Percentiles rank a stretch among this genome's conserved stretches.
Evolutionary conservation across 257 asterid genomes (phyloP).

Genomic region (Lithospermum erythrorhizon): DNA sequence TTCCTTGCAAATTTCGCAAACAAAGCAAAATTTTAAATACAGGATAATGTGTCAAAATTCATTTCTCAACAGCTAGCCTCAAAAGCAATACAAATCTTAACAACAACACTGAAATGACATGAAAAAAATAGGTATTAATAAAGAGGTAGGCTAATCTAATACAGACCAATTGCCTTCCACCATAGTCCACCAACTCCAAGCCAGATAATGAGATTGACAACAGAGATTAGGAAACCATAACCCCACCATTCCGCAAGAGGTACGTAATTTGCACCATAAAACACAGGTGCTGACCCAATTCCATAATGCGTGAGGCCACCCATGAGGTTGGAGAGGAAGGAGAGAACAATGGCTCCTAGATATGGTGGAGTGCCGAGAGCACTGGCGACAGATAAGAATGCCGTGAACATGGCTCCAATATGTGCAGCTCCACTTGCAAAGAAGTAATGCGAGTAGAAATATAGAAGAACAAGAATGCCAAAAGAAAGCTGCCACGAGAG

Average conservation of each 20-base stretch:
- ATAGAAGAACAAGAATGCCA: constrained; percentile 81
- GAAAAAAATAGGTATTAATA: no score
- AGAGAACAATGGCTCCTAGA: constrained; percentile 65
- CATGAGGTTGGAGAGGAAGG: constrained; percentile 85
- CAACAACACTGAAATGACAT: no score
- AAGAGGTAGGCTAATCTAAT: constrained; percentile 32
- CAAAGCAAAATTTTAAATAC: no score
- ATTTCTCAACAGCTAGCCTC: not conserved
- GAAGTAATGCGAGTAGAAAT: constrained; percentile 96
- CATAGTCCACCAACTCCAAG: constrained; percentile 85
- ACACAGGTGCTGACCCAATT: constrained; percentile 81
- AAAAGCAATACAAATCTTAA: no score
- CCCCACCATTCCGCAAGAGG: constrained; percentile 91
- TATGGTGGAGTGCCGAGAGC: constrained; percentile 90
- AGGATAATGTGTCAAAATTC: not conserved
- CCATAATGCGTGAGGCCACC: constrained; percentile 91
- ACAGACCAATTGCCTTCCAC: constrained; percentile 93
- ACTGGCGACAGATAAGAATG: constrained; percentile 81
- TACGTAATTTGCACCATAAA: constrained; percentile 79
- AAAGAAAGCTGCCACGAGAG: constrained; percentile 94
- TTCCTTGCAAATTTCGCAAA: no score
- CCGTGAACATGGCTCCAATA: constrained; percentile 96
- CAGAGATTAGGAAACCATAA: constrained; percentile 63
- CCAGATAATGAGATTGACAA: constrained; percentile 79
- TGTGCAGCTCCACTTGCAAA: constrained; percentile 99